Conservation (phyloP, 2,329 filamentous ascomycete species). For the Diplodia scrobiculata region DNA sequence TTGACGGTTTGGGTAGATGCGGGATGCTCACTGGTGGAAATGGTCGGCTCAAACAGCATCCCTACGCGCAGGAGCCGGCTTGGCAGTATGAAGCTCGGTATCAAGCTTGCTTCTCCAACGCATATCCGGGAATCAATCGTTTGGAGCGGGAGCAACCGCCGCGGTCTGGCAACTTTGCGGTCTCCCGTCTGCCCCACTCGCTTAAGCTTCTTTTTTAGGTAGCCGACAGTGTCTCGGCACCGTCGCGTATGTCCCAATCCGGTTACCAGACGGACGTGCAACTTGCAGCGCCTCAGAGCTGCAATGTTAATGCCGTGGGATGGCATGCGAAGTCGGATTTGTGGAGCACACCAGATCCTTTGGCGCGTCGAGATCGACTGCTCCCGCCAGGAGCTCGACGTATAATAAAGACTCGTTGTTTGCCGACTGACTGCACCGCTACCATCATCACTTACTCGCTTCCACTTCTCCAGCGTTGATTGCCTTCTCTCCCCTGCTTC, state of each 20-base stretch:
- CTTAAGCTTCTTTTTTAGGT: conserved; percentile 12
- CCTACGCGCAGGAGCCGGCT: conserved; percentile 3
- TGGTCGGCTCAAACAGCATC: neutral
- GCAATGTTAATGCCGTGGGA: conserved; percentile 23
- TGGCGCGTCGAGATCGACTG: neutral
- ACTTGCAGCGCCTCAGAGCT: conserved; percentile 22
- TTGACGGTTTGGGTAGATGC: neutral
- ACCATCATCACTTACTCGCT: conserved; percentile 2
- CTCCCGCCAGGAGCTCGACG: conserved; percentile 7
- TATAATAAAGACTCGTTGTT: conserved; percentile 11
- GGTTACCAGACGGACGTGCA: conserved; percentile 17
- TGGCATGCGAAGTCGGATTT: conserved; percentile 1
- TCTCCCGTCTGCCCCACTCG: neutral
- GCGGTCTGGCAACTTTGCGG: conserved; percentile 1
- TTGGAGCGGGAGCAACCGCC: conserved; percentile 20
- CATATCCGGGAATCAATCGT: conserved; percentile 13
- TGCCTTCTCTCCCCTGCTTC: neutral
- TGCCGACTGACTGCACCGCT: neutral
- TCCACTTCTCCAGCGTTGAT: conserved; percentile 11
- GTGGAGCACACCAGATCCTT: neutral
- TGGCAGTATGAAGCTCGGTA: conserved; percentile 23
- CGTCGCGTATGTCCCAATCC: conserved; percentile 11
- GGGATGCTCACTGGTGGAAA: conserved; percentile 9
- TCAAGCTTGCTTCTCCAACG: conserved; percentile 12
- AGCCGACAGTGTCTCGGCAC: neutral